Percentiles rank a stretch among this genome's conserved stretches.
These are phyloP conservation scores for Helotiales sp. DNA, from an alignment of 2,329 filamentous ascomycete species.

Conservation along the genomic window DNA sequence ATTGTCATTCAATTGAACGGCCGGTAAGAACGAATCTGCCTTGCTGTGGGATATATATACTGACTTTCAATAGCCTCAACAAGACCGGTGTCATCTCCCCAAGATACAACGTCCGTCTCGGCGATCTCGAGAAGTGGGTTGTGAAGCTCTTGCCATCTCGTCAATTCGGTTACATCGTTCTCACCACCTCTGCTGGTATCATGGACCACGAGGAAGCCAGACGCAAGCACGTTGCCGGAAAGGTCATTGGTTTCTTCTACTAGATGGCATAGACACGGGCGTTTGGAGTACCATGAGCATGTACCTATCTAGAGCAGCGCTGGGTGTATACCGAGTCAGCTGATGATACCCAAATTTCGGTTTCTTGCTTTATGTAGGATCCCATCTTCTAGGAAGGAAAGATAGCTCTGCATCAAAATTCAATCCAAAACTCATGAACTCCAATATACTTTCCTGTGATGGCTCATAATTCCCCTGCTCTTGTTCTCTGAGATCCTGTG, in stretches of 20 bases:
- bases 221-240: conserved; percentile 98
- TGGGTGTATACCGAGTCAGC: conserved; percentile 19
- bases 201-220: conserved; percentile 99
- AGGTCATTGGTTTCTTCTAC: conserved; percentile 99
- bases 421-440: conserved; percentile 35
- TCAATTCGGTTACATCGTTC: conserved; percentile 99
- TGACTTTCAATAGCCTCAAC: conserved; percentile 63
- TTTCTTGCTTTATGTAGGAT: conserved; percentile 26
- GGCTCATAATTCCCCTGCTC: background rate
- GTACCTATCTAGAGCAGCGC: conserved; percentile 30
- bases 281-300: conserved; percentile 35
- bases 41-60: background rate
- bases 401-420: conserved; percentile 36
- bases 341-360: conserved; percentile 31
- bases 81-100: conserved; percentile 99
- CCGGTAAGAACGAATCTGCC: conserved; percentile 52
- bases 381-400: conserved; percentile 27
- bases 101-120: conserved; percentile 98
- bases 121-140: conserved; percentile 99
- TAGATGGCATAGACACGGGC: conserved; percentile 48
- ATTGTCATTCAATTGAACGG: conserved; percentile 99
- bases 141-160: conserved; percentile 97
- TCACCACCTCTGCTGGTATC: conserved; percentile 98
- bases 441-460: background rate
- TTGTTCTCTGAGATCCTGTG: no score